Base-by-base conservation (phyloP, 352 stramenopile genomes). In the Phytophthora sansomeana region DNA sequence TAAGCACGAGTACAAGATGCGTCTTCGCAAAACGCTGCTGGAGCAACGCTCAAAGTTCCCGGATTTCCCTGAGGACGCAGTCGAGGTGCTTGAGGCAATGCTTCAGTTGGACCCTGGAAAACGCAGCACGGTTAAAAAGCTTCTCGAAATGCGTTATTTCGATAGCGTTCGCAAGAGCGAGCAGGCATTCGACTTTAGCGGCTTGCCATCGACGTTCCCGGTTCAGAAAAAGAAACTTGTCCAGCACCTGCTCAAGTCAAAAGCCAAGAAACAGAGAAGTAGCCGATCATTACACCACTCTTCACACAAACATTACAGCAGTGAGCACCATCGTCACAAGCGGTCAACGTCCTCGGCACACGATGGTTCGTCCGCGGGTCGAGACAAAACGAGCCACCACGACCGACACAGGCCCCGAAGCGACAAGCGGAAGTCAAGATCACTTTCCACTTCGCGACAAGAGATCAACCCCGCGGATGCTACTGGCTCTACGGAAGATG, bases 1-100 rank as follows among this genome's bases (percentile, higher is more conserved):
- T 9, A 95, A 93, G 68, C 61, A 83, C 42, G 87, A 95, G 54
- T 92, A 83, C 69, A 88, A 87, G 58, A 83, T 82, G 73, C 85
- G 88, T 8, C 63, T 96, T 6, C 78, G 79, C 50, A 96, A 95
- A 72, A 91, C 86, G 6, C 56, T 96, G n/a, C n/a, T 81, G 5
- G 85, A 93, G 61, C 71, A 83, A 32, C 71, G 81, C 29, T 67
- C 78, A 13, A 87, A 89, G 53, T 74, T 72, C 30, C 68, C 80
- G 11, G 69, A 80, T 8, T 80, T 96, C 10, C 77, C 81, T 0
- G 75, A 83, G 2, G 81, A 85, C 21, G 82, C 80, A 0, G 64
- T 93, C 14, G 77, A 87, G 7, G 21, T 96, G 49, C 60, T 96
- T 5, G 85, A 95, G 46, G 66, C 62, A 9, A 87, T 96, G 78